These are phyloP conservation scores for Dovyalis caffra DNA, from an alignment of 345 rosid species.

Conservation along the genomic window DNA sequence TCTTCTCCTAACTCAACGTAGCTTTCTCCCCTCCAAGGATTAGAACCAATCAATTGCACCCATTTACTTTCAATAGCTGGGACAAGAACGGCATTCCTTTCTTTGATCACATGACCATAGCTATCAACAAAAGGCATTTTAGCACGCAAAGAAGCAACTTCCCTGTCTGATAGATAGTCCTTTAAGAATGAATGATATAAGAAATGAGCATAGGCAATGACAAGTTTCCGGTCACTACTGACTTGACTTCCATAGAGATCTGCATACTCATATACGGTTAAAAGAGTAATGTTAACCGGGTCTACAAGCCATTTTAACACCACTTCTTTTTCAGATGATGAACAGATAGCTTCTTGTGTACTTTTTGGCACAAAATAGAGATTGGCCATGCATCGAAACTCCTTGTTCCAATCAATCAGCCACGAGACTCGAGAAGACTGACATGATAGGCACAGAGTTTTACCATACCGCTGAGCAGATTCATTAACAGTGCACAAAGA, in stretches of 20 bases:
- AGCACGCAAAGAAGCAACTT: slow-evolving; percentile 30
- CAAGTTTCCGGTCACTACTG: slow-evolving; percentile 31
- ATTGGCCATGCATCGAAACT: slow-evolving; percentile 36
- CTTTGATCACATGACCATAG: slow-evolving; percentile 32
- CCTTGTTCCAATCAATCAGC: slow-evolving; percentile 58
- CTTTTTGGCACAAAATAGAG: slow-evolving; percentile 44
- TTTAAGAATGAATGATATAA: slow-evolving; percentile 39
- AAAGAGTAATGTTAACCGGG: not conserved
- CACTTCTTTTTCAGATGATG: slow-evolving; percentile 14
- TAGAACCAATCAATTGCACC: slow-evolving; percentile 48
- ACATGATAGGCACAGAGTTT: slow-evolving; percentile 24
- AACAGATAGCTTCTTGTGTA: slow-evolving; percentile 34
- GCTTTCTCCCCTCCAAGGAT: slow-evolving; percentile 48
- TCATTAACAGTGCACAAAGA: slow-evolving; percentile 34
- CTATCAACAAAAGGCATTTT: slow-evolving; percentile 59
- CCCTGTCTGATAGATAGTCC: slow-evolving; percentile 15
- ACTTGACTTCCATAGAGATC: slow-evolving; percentile 13
- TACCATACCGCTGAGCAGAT: not conserved
- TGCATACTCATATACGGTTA: slow-evolving; percentile 39
- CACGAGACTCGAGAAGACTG: slow-evolving; percentile 20
- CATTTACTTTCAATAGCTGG: slow-evolving; percentile 69
- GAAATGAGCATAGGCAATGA: slow-evolving; percentile 54
- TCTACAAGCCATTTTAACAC: slow-evolving; percentile 45
- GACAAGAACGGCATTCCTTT: slow-evolving; percentile 45
- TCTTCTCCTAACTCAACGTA: slow-evolving; percentile 55